phyloP scores from a whole-genome alignment of 2,329 filamentous ascomycete genomes.

The Arachnopeziza araneosa region DNA sequence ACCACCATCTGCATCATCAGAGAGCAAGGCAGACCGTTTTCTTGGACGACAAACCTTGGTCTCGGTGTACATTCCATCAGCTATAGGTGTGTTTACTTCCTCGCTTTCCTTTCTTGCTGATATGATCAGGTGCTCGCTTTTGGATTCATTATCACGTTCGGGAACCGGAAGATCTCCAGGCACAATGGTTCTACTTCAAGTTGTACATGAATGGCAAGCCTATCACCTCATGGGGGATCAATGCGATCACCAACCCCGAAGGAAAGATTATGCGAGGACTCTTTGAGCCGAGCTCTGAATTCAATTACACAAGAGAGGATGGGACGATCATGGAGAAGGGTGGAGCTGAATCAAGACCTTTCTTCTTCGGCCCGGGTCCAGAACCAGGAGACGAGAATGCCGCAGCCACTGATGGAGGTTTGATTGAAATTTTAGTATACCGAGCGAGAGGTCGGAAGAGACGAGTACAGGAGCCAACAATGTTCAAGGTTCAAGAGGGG shows the following conservation, averaged over 20 bases:
- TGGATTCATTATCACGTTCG: constrained; percentile 43
- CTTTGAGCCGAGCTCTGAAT: constrained; percentile 42
- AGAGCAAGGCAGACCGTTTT: constrained; percentile 27
- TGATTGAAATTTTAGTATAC: constrained; percentile 50
- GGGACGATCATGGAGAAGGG: constrained; percentile 29
- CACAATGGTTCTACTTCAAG: constrained; percentile 47
- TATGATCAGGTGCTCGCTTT: constrained; percentile 44
- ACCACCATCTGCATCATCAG: constrained; percentile 13
- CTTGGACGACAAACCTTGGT: constrained; percentile 35
- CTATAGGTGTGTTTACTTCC: constrained; percentile 38
- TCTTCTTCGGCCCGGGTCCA: constrained; percentile 38
- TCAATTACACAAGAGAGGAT: constrained; percentile 31
- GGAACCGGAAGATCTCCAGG: constrained; percentile 25
- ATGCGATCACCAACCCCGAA: constrained; percentile 31
- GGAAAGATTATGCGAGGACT: constrained; percentile 43
- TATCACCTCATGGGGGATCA: constrained; percentile 47
- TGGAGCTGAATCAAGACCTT: constrained; percentile 44
- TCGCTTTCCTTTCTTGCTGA: constrained; percentile 4
- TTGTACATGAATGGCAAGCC: constrained; percentile 48
- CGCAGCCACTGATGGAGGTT: constrained; percentile 47
- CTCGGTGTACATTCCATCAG: constrained; percentile 53
- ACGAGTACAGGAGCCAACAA: constrained; percentile 36
- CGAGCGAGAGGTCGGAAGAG: constrained; percentile 44
- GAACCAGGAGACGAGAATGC: constrained; percentile 26
- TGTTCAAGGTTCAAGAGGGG: constrained; percentile 42